Evolutionary conservation across 139 green algal species (phyloP), one percentile per base, ranked within the genome.

Genomic region (Yamagishiella unicocca): DNA sequence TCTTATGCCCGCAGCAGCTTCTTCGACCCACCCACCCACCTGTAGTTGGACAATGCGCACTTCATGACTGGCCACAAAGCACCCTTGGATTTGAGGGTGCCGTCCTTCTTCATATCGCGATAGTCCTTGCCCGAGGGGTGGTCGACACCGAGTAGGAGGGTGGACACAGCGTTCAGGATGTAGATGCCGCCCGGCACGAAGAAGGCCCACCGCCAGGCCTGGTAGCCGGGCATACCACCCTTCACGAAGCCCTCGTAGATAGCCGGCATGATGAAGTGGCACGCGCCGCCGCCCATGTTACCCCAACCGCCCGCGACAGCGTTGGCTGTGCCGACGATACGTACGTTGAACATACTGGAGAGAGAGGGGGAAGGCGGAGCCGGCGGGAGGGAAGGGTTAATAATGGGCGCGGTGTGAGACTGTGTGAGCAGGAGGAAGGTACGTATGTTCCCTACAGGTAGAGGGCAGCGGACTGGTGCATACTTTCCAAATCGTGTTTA

Each of bases 241-340:
- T 67, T 40, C 21, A 42, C 68, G 54, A 92, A 88, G 85, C 89
- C 94, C 31, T 90, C 38, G 82, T 95, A 97, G 58, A 99, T 90
- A 58, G 96, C 88, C 17, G 97, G 97, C 97, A 99, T 98, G 25
- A 99, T 84, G 85, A 99, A 93, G 58, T 98, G 95, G 4, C 95
- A 98, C 45, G 96, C 91, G 68, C 97, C 97, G 43, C 95, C 97
- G 71, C 95, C 95, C 88, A 97, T 93, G 93, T 99, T 99, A 80
- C 97, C 97, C 95, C 94, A 97, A 76, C 89, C 86, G 33, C 93
- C 97, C 53, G 95, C 90, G 37, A 97, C 91, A 17, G 96, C 96
- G 88, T 99, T 99, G 67, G 96, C 96, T 61, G 95, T 94, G 37
- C 97, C 97, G 22, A 99, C 97, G 38, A 99, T 94, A 19, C 93